These are phyloP conservation scores for Scedosporium apiospermum DNA, from an alignment of 2,329 filamentous ascomycete species.

Conservation along the genomic window DNA sequence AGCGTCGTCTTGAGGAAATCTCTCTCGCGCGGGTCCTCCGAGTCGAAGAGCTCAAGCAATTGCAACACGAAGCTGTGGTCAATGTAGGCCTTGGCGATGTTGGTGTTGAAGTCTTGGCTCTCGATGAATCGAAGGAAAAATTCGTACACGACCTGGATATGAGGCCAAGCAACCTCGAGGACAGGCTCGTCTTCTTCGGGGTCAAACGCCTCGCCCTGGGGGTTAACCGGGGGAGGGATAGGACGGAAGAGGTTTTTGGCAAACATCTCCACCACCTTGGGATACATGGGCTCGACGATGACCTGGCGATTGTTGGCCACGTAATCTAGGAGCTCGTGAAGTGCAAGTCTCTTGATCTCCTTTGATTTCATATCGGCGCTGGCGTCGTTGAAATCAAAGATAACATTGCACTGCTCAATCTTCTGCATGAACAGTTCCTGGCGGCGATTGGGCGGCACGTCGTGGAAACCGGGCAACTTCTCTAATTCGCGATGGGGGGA, in stretches of 20 bases:
- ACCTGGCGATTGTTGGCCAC: conserved; percentile 98
- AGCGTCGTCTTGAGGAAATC: conserved; percentile 98
- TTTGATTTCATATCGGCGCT: conserved; percentile 99
- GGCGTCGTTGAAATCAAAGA: conserved; percentile 98
- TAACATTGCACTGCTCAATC: conserved; percentile 99
- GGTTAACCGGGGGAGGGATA: conserved; percentile 93
- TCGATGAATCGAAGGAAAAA: conserved; percentile 99
- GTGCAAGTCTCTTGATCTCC: conserved; percentile 93
- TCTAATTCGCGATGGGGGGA: conserved; percentile 94
- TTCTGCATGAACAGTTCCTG: conserved; percentile 99
- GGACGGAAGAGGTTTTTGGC: conserved; percentile 96
- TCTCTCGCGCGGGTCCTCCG: conserved; percentile 89
- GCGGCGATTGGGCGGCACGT: conserved; percentile 86
- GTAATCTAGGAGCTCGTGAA: conserved; percentile 95
- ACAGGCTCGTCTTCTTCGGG: conserved; percentile 98
- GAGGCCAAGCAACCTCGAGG: conserved; percentile 95
- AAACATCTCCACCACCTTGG: conserved; percentile 97
- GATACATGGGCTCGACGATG: conserved; percentile 98
- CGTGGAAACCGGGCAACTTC: conserved; percentile 95
- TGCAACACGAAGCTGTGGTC: conserved; percentile 96
- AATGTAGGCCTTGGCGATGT: conserved; percentile 97
- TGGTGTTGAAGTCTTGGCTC: conserved; percentile 99
- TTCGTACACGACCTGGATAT: conserved; percentile 98
- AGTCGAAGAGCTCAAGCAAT: conserved; percentile 95
- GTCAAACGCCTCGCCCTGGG: conserved; percentile 95